Base-by-base conservation (phyloP, 2,329 filamentous ascomycete genomes). In the Aspergillus sp. region DNA sequence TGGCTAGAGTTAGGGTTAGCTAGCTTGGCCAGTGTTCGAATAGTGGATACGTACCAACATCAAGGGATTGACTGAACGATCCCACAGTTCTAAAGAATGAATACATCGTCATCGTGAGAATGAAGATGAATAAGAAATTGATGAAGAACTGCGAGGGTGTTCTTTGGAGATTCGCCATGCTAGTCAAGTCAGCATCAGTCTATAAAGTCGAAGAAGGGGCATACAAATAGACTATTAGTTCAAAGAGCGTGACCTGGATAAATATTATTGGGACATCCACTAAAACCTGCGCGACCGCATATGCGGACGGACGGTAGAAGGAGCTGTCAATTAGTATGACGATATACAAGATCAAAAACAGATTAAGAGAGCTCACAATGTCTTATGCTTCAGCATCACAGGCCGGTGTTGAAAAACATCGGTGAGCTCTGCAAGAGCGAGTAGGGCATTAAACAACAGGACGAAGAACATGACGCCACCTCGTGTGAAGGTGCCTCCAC, bases 341-440 rank as follows among this genome's bases (percentile, higher is more conserved):
- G 5, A 11, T 15, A 9, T 1, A 11, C 4, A 11, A 17, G n/a
- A 19, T 2, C 25, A 28, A 3, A 1, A 3, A 28, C 4, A 28
- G 25, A 7, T 22, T 4, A 3, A 6, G 3, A 5, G 15, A 17
- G 60, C 78, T 65, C 62, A 80, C 78, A 90, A 91, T 25, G 83
- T 86, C 70, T 90, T 90, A 74, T 91, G 89, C 72, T 91, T 91
- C 57, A 89, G 76, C 45, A 91, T 74, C 59, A 91, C 89, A 0
- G 87, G 88, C 49, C 88, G 84, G 23, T 83, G 84, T 52, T 82
- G 76, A 65, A 90, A 91, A 0, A 87, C 83, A 1, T 86, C 75
- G 0, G 87, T 86, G 46, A 87, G 79, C 68, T 90, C 86, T 5
- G 84, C 83, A 51, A 89, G 72, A 4, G 87, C 85, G 34, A 89